phyloP scores from a whole-genome alignment of 2,329 filamentous ascomycete genomes.

The Ophiostoma pallidulum region DNA sequence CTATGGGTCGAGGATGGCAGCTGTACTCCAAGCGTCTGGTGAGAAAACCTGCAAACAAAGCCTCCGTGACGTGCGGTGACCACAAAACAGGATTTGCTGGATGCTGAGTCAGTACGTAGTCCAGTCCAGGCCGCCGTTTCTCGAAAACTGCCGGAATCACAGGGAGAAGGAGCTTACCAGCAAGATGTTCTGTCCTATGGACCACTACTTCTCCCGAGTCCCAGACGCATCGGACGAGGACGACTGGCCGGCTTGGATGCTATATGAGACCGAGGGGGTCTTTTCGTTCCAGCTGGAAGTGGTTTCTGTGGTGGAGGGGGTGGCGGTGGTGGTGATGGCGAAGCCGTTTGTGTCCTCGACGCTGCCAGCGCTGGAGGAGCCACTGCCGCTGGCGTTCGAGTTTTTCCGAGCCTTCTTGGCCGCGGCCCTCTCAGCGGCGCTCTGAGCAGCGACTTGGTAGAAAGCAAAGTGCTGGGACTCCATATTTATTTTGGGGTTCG shows the following conservation, averaged over 20 bases:
- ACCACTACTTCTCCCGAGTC: neutral
- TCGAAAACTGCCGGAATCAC: too few relatives aligned
- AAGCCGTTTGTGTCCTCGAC: neutral
- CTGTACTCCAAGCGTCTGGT: too few relatives aligned
- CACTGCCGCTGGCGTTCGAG: neutral
- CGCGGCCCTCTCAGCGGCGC: conserved; percentile 2
- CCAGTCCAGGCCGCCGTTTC: too few relatives aligned
- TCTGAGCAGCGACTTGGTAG: conserved; percentile 6
- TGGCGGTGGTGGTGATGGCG: neutral
- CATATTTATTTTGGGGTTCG: neutral
- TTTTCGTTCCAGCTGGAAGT: too few relatives aligned
- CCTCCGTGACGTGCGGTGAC: too few relatives aligned
- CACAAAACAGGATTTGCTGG: too few relatives aligned
- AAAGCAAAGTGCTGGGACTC: conserved; percentile 6
- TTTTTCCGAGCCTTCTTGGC: neutral
- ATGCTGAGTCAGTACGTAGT: too few relatives aligned
- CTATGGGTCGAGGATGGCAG: too few relatives aligned
- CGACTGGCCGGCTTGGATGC: neutral
- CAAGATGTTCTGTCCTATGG: too few relatives aligned
- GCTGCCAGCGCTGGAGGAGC: neutral
- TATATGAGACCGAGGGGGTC: neutral
- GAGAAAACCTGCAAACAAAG: too few relatives aligned
- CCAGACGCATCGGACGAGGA: neutral
- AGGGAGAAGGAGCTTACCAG: too few relatives aligned
- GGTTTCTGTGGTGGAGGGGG: too few relatives aligned